These are phyloP conservation scores for Emmonsiellopsis sp. DNA, from an alignment of 2,329 filamentous ascomycete species.

Conservation along the genomic window DNA sequence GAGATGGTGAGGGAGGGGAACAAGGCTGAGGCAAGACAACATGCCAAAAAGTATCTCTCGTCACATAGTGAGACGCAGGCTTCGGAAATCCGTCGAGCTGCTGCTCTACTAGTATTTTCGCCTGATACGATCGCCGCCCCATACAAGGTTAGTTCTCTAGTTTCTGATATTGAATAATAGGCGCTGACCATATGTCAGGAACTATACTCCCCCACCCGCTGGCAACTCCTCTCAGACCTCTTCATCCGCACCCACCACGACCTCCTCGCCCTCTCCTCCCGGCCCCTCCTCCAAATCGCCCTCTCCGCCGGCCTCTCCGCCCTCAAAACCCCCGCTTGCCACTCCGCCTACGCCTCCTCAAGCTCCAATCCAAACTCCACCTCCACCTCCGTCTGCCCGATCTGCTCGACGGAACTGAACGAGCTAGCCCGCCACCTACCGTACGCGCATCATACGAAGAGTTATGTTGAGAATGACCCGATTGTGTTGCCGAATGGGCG, in stretches of 20 bases:
- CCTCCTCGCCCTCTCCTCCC: constrained; percentile 71
- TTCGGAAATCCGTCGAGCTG: constrained; percentile 60
- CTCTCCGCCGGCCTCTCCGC: constrained; percentile 85
- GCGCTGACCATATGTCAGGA: constrained; percentile 35
- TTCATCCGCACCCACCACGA: constrained; percentile 82
- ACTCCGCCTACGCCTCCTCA: constrained; percentile 55
- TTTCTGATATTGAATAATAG: neutral
- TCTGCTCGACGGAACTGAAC: constrained; percentile 92
- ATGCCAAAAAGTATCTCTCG: constrained; percentile 74
- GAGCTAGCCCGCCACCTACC: constrained; percentile 80
- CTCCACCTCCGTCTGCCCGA: constrained; percentile 71
- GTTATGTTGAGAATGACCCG: constrained; percentile 79
- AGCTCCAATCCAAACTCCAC: constrained; percentile 48
- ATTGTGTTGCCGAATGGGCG: constrained; percentile 79
- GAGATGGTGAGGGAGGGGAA: constrained; percentile 69
- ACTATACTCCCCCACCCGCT: constrained; percentile 66
- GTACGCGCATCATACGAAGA: constrained; percentile 92
- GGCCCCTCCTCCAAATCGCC: constrained; percentile 81
- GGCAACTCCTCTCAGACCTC: constrained; percentile 64
- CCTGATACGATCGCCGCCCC: constrained; percentile 51
- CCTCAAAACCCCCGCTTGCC: constrained; percentile 90
- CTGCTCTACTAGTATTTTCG: constrained; percentile 69
- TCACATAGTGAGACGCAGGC: constrained; percentile 62
- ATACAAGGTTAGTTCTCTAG: constrained; percentile 43
- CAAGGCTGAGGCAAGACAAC: constrained; percentile 61